Evolutionary conservation across 2,329 filamentous ascomycete genomes (phyloP).

Genomic region (Cladosporium oxysporum): DNA sequence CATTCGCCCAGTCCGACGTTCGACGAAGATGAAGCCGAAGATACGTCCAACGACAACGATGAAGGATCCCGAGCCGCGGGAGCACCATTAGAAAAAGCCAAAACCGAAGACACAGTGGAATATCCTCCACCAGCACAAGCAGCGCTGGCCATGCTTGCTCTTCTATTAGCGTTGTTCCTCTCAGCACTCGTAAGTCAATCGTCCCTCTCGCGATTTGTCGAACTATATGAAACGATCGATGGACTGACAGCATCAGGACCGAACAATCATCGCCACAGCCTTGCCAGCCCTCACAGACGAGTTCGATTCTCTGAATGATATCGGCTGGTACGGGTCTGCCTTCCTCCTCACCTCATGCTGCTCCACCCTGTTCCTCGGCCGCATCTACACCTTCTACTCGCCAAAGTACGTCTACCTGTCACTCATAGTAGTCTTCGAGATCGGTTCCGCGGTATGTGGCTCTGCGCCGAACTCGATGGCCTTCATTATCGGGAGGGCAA

Average conservation of each 20-base stretch:
- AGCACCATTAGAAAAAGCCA: neutral
- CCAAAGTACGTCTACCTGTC: conserved; percentile 42
- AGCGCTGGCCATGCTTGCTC: conserved; percentile 29
- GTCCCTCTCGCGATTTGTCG: neutral
- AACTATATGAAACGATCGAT: neutral
- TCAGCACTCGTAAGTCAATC: conserved; percentile 26
- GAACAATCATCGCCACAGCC: conserved; percentile 40
- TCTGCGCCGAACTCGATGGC: conserved; percentile 39
- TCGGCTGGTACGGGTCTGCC: conserved; percentile 43
- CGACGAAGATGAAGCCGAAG: neutral
- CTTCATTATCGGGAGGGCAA: conserved; percentile 45
- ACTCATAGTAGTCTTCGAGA: conserved; percentile 51
- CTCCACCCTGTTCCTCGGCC: conserved; percentile 50
- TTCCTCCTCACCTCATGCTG: conserved; percentile 48
- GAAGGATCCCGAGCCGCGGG: neutral
- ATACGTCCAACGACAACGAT: neutral
- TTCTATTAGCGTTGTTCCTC: conserved; percentile 32
- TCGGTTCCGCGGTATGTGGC: conserved; percentile 58
- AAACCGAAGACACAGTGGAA: conserved; percentile 11
- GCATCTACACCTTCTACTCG: conserved; percentile 49
- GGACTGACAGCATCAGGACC: conserved; percentile 23
- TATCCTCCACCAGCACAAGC: conserved; percentile 26
- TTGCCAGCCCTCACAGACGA: conserved; percentile 44
- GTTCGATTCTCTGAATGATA: conserved; percentile 43
- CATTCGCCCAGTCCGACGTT: neutral